Percentiles rank a stretch among this genome's conserved stretches.
Conservation (phyloP, 1,139 yeast genomes). For the Spencermartinsiella ligniputridi region DNA sequence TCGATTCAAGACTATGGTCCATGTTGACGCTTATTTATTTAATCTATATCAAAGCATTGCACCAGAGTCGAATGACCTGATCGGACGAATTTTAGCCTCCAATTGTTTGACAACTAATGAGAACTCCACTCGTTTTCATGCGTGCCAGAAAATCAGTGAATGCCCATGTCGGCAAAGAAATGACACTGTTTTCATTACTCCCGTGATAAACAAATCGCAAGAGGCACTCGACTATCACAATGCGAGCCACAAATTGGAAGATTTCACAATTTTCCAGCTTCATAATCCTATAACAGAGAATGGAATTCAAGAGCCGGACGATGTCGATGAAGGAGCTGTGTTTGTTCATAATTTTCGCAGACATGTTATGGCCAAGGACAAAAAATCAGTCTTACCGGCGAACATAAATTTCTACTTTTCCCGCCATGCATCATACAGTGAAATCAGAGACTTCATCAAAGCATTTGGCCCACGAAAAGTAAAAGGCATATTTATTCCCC, state of each 20-base stretch:
- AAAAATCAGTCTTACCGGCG: slow-evolving; percentile 39
- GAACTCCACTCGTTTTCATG: slow-evolving; percentile 31
- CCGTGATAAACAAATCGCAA: slow-evolving; percentile 42
- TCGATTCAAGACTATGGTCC: slow-evolving; percentile 35
- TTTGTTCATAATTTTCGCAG: slow-evolving; percentile 10
- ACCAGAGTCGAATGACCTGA: slow-evolving; percentile 8
- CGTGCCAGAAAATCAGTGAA: slow-evolving; percentile 28
- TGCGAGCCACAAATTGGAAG: slow-evolving; percentile 1
- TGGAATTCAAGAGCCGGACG: neutral
- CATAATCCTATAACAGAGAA: neutral
- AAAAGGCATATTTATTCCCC: slow-evolving; percentile 15
- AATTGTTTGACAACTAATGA: slow-evolving; percentile 23
- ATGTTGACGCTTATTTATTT: slow-evolving; percentile 31
- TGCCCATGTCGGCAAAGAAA: slow-evolving; percentile 22
- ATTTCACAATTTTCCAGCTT: neutral
- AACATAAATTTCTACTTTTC: slow-evolving; percentile 45
- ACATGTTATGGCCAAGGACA: slow-evolving; percentile 18
- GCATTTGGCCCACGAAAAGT: slow-evolving; percentile 44
- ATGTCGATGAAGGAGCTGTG: slow-evolving; percentile 3
- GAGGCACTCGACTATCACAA: slow-evolving; percentile 34
- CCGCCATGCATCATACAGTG: slow-evolving; percentile 52
- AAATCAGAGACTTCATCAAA: slow-evolving; percentile 39
- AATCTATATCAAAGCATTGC: slow-evolving; percentile 24
- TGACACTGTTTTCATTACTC: slow-evolving; percentile 32
- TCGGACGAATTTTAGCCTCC: slow-evolving; percentile 9